These are phyloP conservation scores for Verticillium dahliae DNA, from an alignment of 2,329 filamentous ascomycete species.

Conservation along the genomic window DNA sequence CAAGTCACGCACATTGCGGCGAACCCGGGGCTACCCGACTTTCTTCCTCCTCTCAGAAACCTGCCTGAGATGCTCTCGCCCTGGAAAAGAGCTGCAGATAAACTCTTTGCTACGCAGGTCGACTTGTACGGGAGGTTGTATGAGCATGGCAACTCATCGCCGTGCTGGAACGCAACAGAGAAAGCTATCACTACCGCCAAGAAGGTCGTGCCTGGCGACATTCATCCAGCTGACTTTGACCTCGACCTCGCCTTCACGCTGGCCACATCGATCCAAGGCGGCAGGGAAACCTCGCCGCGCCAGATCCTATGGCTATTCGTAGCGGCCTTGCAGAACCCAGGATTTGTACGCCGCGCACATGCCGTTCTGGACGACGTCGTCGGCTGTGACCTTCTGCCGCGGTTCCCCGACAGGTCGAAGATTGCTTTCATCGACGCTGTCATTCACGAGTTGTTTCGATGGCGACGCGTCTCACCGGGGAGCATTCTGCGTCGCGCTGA, in stretches of 20 bases:
- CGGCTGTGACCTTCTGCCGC: conserved; percentile 28
- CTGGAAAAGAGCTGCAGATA: conserved; percentile 24
- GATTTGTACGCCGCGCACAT: conserved; percentile 23
- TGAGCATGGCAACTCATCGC: conserved; percentile 11
- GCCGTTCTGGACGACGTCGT: conserved; percentile 32
- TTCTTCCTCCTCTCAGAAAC: conserved; percentile 31
- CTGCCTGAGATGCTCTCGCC: conserved; percentile 28
- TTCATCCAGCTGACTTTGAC: conserved; percentile 8
- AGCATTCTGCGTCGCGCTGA: conserved; percentile 32
- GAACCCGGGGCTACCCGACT: conserved; percentile 30
- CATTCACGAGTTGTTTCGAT: conserved; percentile 35
- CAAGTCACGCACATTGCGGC: conserved; percentile 12
- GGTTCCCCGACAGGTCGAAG: conserved; percentile 27
- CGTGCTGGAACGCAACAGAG: conserved; percentile 24
- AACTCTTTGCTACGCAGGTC: conserved; percentile 21
- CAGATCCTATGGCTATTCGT: conserved; percentile 23
- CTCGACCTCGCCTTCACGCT: conserved; percentile 27
- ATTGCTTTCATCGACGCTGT: conserved; percentile 35
- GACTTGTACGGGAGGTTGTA: conserved; percentile 19
- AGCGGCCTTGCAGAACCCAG: conserved; percentile 15
- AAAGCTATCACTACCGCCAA: conserved; percentile 11
- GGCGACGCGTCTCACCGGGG: conserved; percentile 30
- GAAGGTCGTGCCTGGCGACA: conserved; percentile 1
- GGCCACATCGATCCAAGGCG: conserved; percentile 22
- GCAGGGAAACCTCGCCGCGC: conserved; percentile 22